Evolutionary conservation across 2,329 filamentous ascomycete genomes (phyloP), one percentile per base, ranked within the genome.

Genomic region (Ophiostoma tasmaniense): DNA sequence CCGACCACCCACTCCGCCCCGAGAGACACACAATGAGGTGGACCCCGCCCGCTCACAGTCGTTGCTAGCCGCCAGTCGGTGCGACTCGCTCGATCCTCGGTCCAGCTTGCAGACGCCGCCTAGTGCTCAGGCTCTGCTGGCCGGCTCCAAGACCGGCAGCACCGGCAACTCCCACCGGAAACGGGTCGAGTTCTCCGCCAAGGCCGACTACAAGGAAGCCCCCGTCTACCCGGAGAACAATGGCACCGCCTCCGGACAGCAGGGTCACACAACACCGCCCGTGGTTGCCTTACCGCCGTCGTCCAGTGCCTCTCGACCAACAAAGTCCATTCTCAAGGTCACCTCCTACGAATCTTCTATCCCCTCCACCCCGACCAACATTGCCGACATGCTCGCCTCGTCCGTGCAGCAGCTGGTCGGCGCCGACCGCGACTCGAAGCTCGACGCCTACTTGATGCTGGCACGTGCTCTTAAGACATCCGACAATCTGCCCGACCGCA

Each of bases 361-460:
- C 14, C 75, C 79, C 77, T 81, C 84, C 62, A 71, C 72, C 6
- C 75, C 79, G 77, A 81, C 84, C 66, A 89, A 85, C 52, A 88
- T 97, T 69, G 84, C 85, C 72, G 87, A 87, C 74, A 95, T 97
- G 89, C 80, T 98, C 72, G 91, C 96, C 74, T 96, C 92, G 0
- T 87, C 92, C 5, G 85, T 92, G 45, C 89, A 91, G 78, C 90
- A 95, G 78, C 84, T 99, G 65, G 90, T 90, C 50, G 88, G 90
- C 28, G 82, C 87, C 37, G 90, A 93, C 73, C 84, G 89, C 67
- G 85, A 88, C 69, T 88, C 87, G 14, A 90, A 90, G 73, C 79
- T 95, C 39, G 95, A 99, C 79, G 92, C 93, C 66, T 98, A 99
- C 75, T 88, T 89, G 76, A 90, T 90, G 74, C 82, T 99, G 62